Base-by-base conservation (phyloP, 169 alveolate species). In the Ichthyophthirius multifiliis region DNA sequence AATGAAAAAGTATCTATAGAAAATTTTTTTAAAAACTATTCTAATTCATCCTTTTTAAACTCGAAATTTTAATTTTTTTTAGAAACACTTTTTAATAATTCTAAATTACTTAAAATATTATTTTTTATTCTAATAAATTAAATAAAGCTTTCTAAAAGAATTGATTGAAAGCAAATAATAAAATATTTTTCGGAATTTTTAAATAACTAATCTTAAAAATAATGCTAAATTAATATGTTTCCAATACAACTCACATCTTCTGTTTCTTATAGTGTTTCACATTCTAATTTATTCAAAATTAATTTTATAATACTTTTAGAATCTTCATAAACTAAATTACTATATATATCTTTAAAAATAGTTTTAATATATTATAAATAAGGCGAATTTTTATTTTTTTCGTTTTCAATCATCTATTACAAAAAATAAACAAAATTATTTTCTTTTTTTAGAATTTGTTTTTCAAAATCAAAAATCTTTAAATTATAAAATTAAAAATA, bases 381-480 rank as follows among this genome's bases (percentile, higher is more conserved):
- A n/a, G n/a, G n/a, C n/a, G n/a, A n/a, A n/a, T n/a, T n/a, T n/a
- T 55, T 55, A n/a, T 55, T 27, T 27, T 55, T 55, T 3, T 39
- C 71, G 31, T 27, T 27, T 2, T 55, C 71, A 15, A 55, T 55
- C 71, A 55, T 55, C 9, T 55, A 27, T 27, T 55, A 27, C 12
- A 55, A 23, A 27, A 55, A 55, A 55, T 55, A 34, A 27, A 55
- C 23, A 15, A 55, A 27, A 3, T 55, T 55, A 55, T 55, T 55
- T 10, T 55, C 71, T 7, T 55, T 39, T 23, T 15, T 27, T 5
- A 55, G 31, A 12, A 27, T 4, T 55, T 39, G 12, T 55, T 55
- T 55, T 55, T 55, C 71, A 55, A 55, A 55, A 7, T 55, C 71
- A 55, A 55, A 55, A 10, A 55, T 55, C 71, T 55, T 13, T 55